Evolutionary conservation across 2,329 filamentous ascomycete species (phyloP), one percentile per base, ranked within the genome.

Genomic region (Colletotrichum destructivum): DNA sequence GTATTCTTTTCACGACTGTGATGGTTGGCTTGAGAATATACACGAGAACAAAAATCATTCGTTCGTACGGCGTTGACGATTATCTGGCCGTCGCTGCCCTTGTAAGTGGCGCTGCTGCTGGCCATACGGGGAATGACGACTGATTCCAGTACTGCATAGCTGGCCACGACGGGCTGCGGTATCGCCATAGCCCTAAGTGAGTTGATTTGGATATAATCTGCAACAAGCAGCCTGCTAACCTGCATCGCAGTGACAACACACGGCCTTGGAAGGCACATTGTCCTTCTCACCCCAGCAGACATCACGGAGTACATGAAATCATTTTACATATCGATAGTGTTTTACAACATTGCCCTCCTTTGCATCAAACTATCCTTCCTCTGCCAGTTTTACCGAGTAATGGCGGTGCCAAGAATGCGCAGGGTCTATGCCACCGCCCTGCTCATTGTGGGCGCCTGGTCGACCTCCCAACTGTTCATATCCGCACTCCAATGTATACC

Each of bases 321-420:
- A 23, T 78, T 82, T 64, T 82, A 76, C 68, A 57, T 78, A 31
- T 76, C 77, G 12, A 77, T 81, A 42, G 68, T 82, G 8, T 69
- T 78, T n/a, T 82, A 82, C 75, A 79, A 78, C 62, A 59, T 74
- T 16, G 74, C 76, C 31, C 74, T 82, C 3, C 56, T 76, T 46
- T 72, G 74, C 49, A 76, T 80, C 65, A 83, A 83, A 65, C 74
- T 80, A 44, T 79, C 80, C 3, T 80, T 83, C 54, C 74, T 82
- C 38, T 73, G 80, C n/a, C 81, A 82, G 72, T 83, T 82, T 75
- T 80, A 80, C 42, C 78, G 81, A 12, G 75, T 82, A 23, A 78
- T 78, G 44, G 74, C 73, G 13, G 66, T 82, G 15, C 75, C 77
- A 16, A 73, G 75, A 12, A 75, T 77, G 67, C 74, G 75, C 35